Evolutionary conservation across 345 rosid genomes (phyloP).

Genomic region (Gossypium herbaceum): DNA sequence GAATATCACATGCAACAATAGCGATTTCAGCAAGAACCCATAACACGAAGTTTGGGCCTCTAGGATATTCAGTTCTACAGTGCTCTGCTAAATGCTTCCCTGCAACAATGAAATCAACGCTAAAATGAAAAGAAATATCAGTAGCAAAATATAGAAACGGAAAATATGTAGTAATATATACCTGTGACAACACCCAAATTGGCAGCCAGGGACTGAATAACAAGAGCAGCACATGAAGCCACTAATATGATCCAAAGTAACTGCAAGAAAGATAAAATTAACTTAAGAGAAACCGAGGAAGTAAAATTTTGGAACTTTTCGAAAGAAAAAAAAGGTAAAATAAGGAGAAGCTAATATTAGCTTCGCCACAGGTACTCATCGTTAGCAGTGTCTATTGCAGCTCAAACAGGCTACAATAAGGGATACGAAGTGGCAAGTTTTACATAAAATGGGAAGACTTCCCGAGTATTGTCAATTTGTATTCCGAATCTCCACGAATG

Average conservation of each 20-base stretch:
- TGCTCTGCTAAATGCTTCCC: conserved; percentile 97
- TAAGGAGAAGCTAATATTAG: neutral
- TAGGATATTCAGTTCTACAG: conserved; percentile 77
- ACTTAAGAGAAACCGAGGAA: neutral
- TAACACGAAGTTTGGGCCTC: conserved; percentile 63
- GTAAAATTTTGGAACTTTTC: neutral
- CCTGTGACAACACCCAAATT: conserved; percentile 97
- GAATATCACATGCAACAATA: conserved; percentile 93
- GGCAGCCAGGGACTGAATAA: conserved; percentile 91
- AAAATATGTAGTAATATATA: conserved; percentile 9
- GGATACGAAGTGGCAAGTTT: neutral
- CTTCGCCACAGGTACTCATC: neutral
- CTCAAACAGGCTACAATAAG: neutral
- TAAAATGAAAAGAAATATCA: neutral
- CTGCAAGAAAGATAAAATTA: conserved; percentile 33
- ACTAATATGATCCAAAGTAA: conserved; percentile 88
- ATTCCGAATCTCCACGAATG: neutral
- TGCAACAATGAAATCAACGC: conserved; percentile 21
- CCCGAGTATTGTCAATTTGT: neutral
- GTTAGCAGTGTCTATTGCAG: neutral
- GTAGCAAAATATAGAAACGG: neutral
- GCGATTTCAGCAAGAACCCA: conserved; percentile 91
- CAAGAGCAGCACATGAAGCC: conserved; percentile 89
- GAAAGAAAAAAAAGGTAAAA: neutral
- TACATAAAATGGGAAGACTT: neutral